These are phyloP conservation scores for Puccinia triticina DNA, from an alignment of 1,284 basidiomycete species.

Conservation along the genomic window DNA sequence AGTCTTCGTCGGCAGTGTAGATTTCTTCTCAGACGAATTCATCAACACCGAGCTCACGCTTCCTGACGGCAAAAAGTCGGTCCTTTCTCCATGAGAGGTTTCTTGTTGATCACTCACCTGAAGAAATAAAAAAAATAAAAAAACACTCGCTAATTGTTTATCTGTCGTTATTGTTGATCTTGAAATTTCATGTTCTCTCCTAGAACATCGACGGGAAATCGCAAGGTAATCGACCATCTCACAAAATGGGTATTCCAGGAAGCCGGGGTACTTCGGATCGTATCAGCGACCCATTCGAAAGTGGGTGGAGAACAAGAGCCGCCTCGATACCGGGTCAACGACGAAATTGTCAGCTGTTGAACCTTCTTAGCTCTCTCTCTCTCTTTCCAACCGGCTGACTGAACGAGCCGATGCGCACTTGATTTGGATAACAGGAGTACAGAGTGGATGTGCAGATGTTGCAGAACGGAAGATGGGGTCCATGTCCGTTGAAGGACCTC, in stretches of 20 bases:
- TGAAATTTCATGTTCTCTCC: background rate
- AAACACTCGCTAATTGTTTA: background rate
- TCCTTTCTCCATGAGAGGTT: background rate
- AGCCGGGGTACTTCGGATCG: constrained; percentile 76
- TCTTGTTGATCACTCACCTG: background rate
- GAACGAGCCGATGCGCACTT: background rate
- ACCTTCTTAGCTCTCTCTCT: background rate
- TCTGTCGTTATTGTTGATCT: background rate
- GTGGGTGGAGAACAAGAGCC: constrained; percentile 64
- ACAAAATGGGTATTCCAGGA: constrained; percentile 91
- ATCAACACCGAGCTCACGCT: constrained; percentile 29
- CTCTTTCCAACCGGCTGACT: too few relatives aligned
- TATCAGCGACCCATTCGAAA: constrained; percentile 72
- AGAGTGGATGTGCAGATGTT: constrained; percentile 72
- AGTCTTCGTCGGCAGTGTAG: constrained; percentile 78
- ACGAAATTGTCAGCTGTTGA: constrained; percentile 70
- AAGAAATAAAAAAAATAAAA: background rate
- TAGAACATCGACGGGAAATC: constrained; percentile 66
- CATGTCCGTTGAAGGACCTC: constrained; percentile 74
- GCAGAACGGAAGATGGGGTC: constrained; percentile 70
- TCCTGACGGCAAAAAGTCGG: constrained; percentile 48
- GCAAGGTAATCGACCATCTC: constrained; percentile 73
- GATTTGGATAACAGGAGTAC: constrained; percentile 67
- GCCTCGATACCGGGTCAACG: constrained; percentile 81
- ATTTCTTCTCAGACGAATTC: constrained; percentile 69